phyloP scores from a whole-genome alignment of 2,329 filamentous ascomycete species.

The Tolypocladium paradoxum region DNA sequence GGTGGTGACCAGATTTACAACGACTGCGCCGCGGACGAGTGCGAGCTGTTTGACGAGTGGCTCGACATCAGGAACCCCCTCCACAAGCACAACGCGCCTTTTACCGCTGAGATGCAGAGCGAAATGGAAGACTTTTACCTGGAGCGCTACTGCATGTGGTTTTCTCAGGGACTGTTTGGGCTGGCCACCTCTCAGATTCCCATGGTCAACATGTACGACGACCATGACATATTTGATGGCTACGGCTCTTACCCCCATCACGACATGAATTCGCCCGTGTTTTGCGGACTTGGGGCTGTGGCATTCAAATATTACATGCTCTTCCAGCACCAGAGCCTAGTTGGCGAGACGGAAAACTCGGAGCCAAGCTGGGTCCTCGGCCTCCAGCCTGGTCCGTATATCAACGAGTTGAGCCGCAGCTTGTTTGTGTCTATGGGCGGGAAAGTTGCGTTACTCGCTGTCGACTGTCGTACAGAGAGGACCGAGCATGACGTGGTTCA shows the following conservation, averaged over 20 bases:
- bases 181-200: slow-evolving; percentile 90
- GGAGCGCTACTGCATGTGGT: slow-evolving; percentile 85
- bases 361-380: slow-evolving; percentile 93
- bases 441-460: slow-evolving; percentile 68
- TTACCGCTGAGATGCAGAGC: slow-evolving; percentile 72
- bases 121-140: slow-evolving; percentile 86
- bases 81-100: slow-evolving; percentile 68
- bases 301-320: slow-evolving; percentile 99
- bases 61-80: slow-evolving; percentile 67
- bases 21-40: slow-evolving; percentile 68
- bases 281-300: slow-evolving; percentile 78
- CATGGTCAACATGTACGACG: slow-evolving; percentile 97
- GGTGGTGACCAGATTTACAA: slow-evolving; percentile 98
- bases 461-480: slow-evolving; percentile 87
- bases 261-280: slow-evolving; percentile 85
- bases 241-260: slow-evolving; percentile 88
- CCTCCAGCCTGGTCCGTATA: slow-evolving; percentile 72
- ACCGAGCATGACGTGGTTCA: slow-evolving; percentile 72
- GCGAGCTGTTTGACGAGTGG: slow-evolving; percentile 73
- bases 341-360: slow-evolving; percentile 65
- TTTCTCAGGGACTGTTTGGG: slow-evolving; percentile 89
- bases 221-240: slow-evolving; percentile 86
- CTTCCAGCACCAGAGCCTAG: slow-evolving; percentile 89
- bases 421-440: slow-evolving; percentile 76
- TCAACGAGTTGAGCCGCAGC: slow-evolving; percentile 74